Conservation (phyloP, 345 rosid genomes). For the Eucalyptus albens region DNA sequence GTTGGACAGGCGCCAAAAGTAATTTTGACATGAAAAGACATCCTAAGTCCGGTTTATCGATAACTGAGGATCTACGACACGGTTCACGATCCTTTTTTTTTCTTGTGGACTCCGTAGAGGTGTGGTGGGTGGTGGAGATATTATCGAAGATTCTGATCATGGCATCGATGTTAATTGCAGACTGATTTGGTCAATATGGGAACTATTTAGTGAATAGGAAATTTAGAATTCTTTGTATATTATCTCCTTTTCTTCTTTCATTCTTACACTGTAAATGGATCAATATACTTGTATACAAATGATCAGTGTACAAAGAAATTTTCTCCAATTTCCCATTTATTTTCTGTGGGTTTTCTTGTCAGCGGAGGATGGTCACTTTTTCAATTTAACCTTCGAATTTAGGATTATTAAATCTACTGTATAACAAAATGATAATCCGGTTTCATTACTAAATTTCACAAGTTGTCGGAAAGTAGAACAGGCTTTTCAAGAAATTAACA, state of each 20-base stretch:
- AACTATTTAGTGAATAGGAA: too few relatives aligned
- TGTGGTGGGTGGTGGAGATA: background rate
- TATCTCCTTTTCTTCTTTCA: too few relatives aligned
- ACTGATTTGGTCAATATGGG: too few relatives aligned
- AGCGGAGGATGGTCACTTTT: background rate
- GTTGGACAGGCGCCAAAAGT: background rate
- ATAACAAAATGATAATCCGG: background rate
- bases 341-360: background rate
- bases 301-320: too few relatives aligned
- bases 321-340: too few relatives aligned
- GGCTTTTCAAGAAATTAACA: background rate
- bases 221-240: too few relatives aligned
- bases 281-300: too few relatives aligned
- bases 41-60: background rate
- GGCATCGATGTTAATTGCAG: too few relatives aligned
- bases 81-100: background rate
- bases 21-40: background rate
- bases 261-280: too few relatives aligned
- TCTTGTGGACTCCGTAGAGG: background rate
- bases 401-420: background rate
- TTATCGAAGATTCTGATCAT: too few relatives aligned
- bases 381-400: background rate
- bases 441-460: background rate
- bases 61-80: background rate
- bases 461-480: background rate